Base-by-base conservation (phyloP, 495 filamentous ascomycete genomes). In the Extremus antarcticus region DNA sequence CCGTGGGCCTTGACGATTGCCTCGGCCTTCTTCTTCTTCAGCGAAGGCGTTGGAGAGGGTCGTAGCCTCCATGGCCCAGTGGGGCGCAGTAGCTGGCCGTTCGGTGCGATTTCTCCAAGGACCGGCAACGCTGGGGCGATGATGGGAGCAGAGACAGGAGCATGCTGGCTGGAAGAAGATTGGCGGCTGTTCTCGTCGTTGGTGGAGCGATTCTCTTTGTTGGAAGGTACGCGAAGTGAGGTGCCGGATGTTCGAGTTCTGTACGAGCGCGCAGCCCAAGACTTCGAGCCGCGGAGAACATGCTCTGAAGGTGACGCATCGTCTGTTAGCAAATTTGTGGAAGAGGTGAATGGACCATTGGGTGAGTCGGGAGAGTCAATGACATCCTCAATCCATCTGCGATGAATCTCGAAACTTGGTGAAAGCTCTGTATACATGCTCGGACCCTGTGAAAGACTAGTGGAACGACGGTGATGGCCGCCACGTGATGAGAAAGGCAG, bases 1-100 rank as follows among this genome's bases (percentile, higher is more conserved):
- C 76, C 73, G 61, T 84, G 79, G 53, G 78, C 70, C 64, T 77
- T 78, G 19, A 84, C 68, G 38, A 85, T 65, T 17, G 58, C 56
- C 51, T 72, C 70, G 16, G 65, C 67, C 49, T 70, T 68, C 51
- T 64, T 65, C 17, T 63, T 58, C 55, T 71, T 69, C 56, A 70
- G 50, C 7, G 70, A 72, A 2, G 69, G 70, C 1, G 70, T 67
- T 2, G 70, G 68, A 2, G 68, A 71, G 3, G 55, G 50, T 7
- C 59, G 38, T 2, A 43, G 35, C 25, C 32, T 35, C 20, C 16
- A 50, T 17, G 45, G 35, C 1, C 47, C 53, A 25, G 38, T 1
- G 4, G 35, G 51, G 20, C 56, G 56, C 8, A 51, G 25, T 50
- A 58, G 4, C 38, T 58, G 59, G 25, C 46, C 49, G 25, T 62